Evolutionary conservation across 2,329 filamentous ascomycete species (phyloP).

Genomic region (Monosporascus sp.): DNA sequence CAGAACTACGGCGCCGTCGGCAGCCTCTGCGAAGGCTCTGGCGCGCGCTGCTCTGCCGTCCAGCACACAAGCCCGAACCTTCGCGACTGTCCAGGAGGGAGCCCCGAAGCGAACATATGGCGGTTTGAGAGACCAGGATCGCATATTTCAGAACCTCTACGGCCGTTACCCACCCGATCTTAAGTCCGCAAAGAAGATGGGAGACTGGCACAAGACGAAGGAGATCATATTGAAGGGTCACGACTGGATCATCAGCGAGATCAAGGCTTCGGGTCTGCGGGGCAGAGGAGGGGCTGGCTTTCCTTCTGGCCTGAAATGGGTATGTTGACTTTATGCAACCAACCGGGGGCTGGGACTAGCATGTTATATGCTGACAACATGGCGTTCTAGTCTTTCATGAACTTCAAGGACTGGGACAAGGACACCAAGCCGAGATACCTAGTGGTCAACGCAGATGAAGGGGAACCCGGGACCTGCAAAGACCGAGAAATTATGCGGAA

Average conservation of each 20-base stretch:
- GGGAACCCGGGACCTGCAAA: conserved; percentile 98
- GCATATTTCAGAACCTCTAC: conserved; percentile 99
- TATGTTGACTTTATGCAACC: conserved; percentile 33
- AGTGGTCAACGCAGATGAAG: conserved; percentile 97
- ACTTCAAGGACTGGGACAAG: conserved; percentile 99
- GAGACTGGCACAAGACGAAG: conserved; percentile 99
- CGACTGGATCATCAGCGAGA: conserved; percentile 96
- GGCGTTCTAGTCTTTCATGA: conserved; percentile 84
- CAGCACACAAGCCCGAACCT: conserved; percentile 55
- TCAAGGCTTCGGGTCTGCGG: conserved; percentile 93
- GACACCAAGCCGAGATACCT: conserved; percentile 93
- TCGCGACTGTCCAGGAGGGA: conserved; percentile 76
- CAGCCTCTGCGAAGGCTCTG: conserved; percentile 34
- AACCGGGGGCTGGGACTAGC: too few species aligned
- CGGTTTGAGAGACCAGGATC: conserved; percentile 89
- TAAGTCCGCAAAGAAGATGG: conserved; percentile 94
- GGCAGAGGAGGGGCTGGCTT: conserved; percentile 97
- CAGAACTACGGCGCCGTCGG: conserved; percentile 34
- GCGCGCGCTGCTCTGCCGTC: conserved; percentile 29
- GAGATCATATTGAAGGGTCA: conserved; percentile 96
- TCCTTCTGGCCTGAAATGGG: conserved; percentile 98
- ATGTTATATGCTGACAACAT: conserved; percentile 7
- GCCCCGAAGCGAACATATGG: conserved; percentile 70
- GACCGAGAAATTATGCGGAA: conserved; percentile 99
- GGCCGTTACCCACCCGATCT: conserved; percentile 86